phyloP scores from a whole-genome alignment of 345 rosid species.

The Carallia pectinifolia region DNA sequence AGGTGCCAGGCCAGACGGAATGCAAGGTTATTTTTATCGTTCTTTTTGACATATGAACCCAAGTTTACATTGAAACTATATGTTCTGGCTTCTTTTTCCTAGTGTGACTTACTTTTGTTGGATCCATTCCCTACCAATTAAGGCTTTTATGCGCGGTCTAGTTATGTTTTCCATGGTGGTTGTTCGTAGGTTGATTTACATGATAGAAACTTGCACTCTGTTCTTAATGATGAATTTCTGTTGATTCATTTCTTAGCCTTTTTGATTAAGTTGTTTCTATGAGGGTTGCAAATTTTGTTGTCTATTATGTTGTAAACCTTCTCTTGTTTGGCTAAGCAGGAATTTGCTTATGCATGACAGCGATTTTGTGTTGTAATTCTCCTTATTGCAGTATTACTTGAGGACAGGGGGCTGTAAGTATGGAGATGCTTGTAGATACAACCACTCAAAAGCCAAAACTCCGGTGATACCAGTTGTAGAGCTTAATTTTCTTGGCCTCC shows the following conservation, averaged over 20 bases:
- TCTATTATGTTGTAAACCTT: too few relatives aligned
- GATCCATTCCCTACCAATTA: too few relatives aligned
- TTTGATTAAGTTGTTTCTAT: too few relatives aligned
- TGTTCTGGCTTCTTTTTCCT: too few relatives aligned
- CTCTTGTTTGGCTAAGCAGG: neutral
- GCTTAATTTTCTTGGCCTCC: slow-evolving; percentile 88
- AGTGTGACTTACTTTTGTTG: too few relatives aligned
- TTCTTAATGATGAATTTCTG: too few relatives aligned
- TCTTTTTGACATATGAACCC: neutral
- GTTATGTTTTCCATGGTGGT: too few relatives aligned
- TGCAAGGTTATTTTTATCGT: slow-evolving; percentile 66
- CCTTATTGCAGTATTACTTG: slow-evolving; percentile 68
- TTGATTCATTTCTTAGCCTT: too few relatives aligned
- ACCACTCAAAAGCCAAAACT: slow-evolving; percentile 53
- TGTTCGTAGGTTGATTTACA: too few relatives aligned
- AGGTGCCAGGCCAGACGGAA: slow-evolving; percentile 57
- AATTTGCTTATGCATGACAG: neutral
- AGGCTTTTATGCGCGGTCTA: too few relatives aligned
- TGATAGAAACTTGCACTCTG: too few relatives aligned
- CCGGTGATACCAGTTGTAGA: slow-evolving; percentile 37
- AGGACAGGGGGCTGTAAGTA: slow-evolving; percentile 94
- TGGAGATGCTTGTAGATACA: slow-evolving; percentile 79
- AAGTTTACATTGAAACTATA: neutral
- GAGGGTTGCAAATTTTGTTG: too few relatives aligned
- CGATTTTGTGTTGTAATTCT: neutral